A percentile compares a stretch with the other conserved stretches of the same genome.
Conservation (phyloP, 2,329 filamentous ascomycete genomes). For the Apiospora kogelbergensis region DNA sequence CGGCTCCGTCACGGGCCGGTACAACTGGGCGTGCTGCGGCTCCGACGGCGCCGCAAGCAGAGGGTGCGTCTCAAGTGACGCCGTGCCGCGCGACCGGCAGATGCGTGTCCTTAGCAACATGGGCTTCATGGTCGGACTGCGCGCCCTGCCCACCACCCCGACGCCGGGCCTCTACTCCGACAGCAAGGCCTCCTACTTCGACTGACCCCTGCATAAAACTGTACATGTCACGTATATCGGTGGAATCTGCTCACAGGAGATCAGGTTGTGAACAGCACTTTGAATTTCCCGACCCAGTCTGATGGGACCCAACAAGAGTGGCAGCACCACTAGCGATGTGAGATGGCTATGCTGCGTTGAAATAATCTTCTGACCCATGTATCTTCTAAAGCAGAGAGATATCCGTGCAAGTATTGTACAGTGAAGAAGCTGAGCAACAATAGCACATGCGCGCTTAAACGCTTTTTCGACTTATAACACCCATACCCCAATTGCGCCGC, state of each 20-base stretch:
- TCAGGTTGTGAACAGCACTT: not conserved
- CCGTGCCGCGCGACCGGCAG: not conserved
- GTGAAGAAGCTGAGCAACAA: not conserved
- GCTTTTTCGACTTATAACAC: constrained; percentile 6
- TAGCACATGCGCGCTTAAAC: constrained; percentile 7
- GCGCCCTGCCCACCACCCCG: not conserved
- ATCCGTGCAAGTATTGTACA: not conserved
- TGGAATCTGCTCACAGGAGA: not conserved
- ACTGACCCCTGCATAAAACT: not conserved
- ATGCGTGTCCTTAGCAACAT: not conserved
- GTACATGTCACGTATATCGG: not conserved
- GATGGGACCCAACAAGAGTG: not conserved
- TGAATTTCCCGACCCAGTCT: not conserved
- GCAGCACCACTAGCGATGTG: not conserved
- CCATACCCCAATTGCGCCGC: not conserved
- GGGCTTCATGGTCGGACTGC: not conserved
- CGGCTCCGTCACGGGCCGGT: not conserved
- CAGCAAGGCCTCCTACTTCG: not conserved
- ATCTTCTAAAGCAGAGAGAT: constrained; percentile 1
- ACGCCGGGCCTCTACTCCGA: not conserved
- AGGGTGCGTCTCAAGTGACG: not conserved
- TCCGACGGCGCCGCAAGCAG: not conserved
- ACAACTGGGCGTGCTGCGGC: constrained; percentile 1
- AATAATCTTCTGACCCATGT: not conserved
- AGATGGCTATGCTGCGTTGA: not conserved